A percentile compares a stretch with the other conserved stretches of the same genome.
phyloP scores from a whole-genome alignment of 495 filamentous ascomycete species.

The Aspergillus asperescens region DNA sequence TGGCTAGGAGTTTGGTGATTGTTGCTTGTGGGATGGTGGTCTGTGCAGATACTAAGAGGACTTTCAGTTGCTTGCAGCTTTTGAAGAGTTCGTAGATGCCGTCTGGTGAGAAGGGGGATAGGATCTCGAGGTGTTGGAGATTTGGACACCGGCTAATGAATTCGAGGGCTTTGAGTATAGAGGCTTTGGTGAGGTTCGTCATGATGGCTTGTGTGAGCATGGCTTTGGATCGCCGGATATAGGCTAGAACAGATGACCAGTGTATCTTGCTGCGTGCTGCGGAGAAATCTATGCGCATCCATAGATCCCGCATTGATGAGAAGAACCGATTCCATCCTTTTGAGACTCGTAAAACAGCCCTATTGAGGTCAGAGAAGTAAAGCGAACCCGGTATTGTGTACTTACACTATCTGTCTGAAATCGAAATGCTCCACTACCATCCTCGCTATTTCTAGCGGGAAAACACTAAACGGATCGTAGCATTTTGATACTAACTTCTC shows the following conservation, averaged over 20 bases:
- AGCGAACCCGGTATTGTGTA: not conserved
- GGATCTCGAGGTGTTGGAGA: slow-evolving; percentile 34
- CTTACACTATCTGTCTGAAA: slow-evolving; percentile 49
- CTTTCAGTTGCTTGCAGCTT: slow-evolving; percentile 35
- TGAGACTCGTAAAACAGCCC: slow-evolving; percentile 48
- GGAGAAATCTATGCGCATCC: slow-evolving; percentile 50
- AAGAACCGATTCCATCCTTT: slow-evolving; percentile 49
- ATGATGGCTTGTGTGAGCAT: slow-evolving; percentile 38
- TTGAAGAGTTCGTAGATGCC: slow-evolving; percentile 31
- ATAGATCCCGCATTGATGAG: slow-evolving; percentile 38
- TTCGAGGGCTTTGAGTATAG: slow-evolving; percentile 26
- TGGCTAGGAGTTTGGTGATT: slow-evolving; percentile 32
- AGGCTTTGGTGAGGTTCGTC: slow-evolving; percentile 26
- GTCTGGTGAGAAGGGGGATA: slow-evolving; percentile 16
- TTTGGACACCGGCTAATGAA: slow-evolving; percentile 36
- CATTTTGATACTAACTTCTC: slow-evolving; percentile 27
- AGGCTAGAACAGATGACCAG: slow-evolving; percentile 37
- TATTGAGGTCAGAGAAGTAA: slow-evolving; percentile 15
- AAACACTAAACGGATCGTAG: slow-evolving; percentile 41
- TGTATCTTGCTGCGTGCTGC: slow-evolving; percentile 35
- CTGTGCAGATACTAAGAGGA: slow-evolving; percentile 34
- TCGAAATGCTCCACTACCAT: slow-evolving; percentile 43
- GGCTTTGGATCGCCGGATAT: slow-evolving; percentile 38
- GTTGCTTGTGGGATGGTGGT: slow-evolving; percentile 29
- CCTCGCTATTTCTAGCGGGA: slow-evolving; percentile 46